phyloP scores from a whole-genome alignment of 768 basidiomycete species.

The Rhizopogon sp. region DNA sequence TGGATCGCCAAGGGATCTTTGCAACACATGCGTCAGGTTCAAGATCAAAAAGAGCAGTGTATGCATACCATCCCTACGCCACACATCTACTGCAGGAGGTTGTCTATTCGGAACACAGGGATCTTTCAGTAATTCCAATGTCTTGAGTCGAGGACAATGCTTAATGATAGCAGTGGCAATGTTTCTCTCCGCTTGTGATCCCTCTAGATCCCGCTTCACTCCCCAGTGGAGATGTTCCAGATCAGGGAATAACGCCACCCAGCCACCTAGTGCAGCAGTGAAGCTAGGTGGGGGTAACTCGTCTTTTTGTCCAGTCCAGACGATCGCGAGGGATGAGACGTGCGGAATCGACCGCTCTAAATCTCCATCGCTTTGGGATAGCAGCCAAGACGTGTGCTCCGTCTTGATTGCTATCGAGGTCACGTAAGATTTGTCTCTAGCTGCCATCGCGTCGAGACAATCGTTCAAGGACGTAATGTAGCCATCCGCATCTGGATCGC shows the following conservation, averaged over 20 bases:
- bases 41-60: too few relatives aligned
- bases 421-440: not conserved
- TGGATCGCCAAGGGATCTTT: not conserved
- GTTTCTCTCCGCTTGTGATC: not conserved
- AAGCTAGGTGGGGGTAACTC: not conserved
- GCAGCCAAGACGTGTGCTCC: not conserved
- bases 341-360: not conserved
- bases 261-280: not conserved
- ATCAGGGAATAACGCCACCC: not conserved
- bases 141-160: not conserved
- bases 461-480: not conserved
- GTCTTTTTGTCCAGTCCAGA: not conserved
- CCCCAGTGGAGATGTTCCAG: not conserved
- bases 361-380: not conserved
- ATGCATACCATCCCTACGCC: not conserved
- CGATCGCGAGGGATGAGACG: not conserved
- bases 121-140: not conserved
- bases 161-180: not conserved
- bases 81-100: not conserved
- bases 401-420: not conserved
- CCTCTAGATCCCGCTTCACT: not conserved
- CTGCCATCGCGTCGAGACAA: not conserved
- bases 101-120: not conserved
- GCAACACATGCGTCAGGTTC: not conserved
- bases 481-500: not conserved